Conservation (phyloP, 768 basidiomycete species). For the Tephrocybe rancida region DNA sequence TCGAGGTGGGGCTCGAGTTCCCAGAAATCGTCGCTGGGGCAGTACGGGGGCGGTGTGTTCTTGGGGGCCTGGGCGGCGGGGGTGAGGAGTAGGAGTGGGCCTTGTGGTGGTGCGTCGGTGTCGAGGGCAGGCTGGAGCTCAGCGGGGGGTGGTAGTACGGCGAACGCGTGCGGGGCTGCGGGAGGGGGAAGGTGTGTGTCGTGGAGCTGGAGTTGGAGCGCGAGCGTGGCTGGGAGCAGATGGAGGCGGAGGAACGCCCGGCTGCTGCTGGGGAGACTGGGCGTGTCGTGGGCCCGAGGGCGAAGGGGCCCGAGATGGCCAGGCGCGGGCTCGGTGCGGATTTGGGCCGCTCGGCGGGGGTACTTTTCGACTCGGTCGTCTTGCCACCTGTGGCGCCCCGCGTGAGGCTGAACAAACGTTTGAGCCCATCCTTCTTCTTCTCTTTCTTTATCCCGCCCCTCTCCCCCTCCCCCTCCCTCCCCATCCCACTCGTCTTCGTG, state of each 20-base stretch:
- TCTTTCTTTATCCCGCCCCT: constrained; percentile 4
- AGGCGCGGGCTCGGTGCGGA: constrained; percentile 26
- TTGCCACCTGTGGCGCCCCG: constrained; percentile 17
- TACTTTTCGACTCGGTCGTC: constrained; percentile 4
- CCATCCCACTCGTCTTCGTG: constrained; percentile 12
- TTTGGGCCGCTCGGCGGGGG: constrained; percentile 3
- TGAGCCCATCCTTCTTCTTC: constrained; percentile 25
- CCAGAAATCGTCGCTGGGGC: neutral
- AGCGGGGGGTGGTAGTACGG: neutral
- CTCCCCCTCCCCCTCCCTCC: constrained; percentile 7
- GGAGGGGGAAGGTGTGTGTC: neutral
- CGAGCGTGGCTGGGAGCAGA: constrained; percentile 13
- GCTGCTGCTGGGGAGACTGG: constrained; percentile 8
- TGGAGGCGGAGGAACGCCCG: constrained; percentile 13
- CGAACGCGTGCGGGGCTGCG: neutral
- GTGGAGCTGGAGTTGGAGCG: constrained; percentile 17
- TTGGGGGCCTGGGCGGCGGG: neutral
- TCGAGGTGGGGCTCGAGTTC: constrained; percentile 6
- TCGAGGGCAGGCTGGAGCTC: constrained; percentile 11
- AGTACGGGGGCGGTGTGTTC: neutral
- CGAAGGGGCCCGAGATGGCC: constrained; percentile 48
- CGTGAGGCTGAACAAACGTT: constrained; percentile 36
- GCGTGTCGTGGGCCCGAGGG: constrained; percentile 36
- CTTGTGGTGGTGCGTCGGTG: constrained; percentile 11
- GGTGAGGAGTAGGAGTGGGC: constrained; percentile 8